Base-by-base conservation (phyloP, 768 basidiomycete species). In the Ramaria sp. region DNA sequence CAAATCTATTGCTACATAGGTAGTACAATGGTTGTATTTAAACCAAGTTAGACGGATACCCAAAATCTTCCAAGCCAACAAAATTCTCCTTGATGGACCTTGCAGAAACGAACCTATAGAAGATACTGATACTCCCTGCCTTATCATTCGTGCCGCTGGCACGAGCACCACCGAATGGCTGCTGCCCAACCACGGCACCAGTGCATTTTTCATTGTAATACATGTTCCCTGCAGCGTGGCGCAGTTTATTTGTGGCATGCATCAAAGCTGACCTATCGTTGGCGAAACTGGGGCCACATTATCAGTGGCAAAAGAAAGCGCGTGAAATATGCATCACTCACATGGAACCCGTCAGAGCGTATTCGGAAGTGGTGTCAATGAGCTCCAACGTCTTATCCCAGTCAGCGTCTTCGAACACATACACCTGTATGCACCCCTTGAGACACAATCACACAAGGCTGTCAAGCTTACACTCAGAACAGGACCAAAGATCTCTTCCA, bases 141-240 rank as follows among this genome's bases (percentile, higher is more conserved):
- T 98, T 99, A 71, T 98, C 96, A 75, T 98, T 98, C 60, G 95
- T 99, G 30, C 96, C 95, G 66, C 88, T 91, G 33, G 79, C 88
- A 38, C 94, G 82, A 1, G 83, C 90, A 31, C 96, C 96, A 49
- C 96, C 96, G 67, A 99, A 99, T 11, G 96, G 95, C 71, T 99
- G 94, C 69, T 97, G 94, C 9, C 93, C 95, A 37, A 98, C 92
- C 50, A 91, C 89, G n/a, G 92, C 93, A 33, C 92, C 92, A 1
- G 95, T 99, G 71, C 92, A 98, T 70, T 95, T 94, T 64, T 97
- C 94, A 70, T 97, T 97, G 73, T 93, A 91, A 75, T 99, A 99
- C 56, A 95, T 83, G 69, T 97, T 99, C 2, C 96, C 96, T 3
- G 96, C 91, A 0, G 93, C 78, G 72, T 95, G 87, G 56, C 92